Base-by-base conservation (phyloP, 495 filamentous ascomycete genomes). In the Pseudevernia furfuracea region DNA sequence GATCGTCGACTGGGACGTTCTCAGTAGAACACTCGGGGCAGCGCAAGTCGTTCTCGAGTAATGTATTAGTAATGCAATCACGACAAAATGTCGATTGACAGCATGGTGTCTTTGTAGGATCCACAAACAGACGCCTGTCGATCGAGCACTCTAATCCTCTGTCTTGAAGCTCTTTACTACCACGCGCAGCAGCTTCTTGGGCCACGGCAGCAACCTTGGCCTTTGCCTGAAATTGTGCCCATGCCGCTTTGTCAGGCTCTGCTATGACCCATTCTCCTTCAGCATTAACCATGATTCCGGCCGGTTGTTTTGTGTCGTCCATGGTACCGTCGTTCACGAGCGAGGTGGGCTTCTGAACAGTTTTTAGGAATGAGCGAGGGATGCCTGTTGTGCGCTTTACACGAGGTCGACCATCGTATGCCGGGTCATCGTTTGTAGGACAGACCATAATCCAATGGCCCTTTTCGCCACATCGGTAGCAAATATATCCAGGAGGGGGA, bases 361-460 rank as follows among this genome's bases (percentile, higher is more conserved):
- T 94, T 74, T 91, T 94, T 60, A 97, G 81, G 70, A 97, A 91
- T 6, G 92, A 96, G 66, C 88, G 84, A 28, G 94, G 94, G 66
- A 99, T 97, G 62, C 94, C 94, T 21, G 94, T 97, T 17, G 95
- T 96, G 58, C 94, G 85, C 79, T 96, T 96, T 58, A 97, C 87
- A 57, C 91, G 85, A 57, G 91, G 90, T 37, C 89, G 87, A 66
- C 90, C 89, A 75, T 97, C 93, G 71, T 89, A 97, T 52, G 90
- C 91, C 4, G 95, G 93, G 70, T 99, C 93, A 73, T 96, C 89
- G 73, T 99, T 99, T 21, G 94, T 99, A 23, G 94, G 94, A 67
- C 94, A 98, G 15, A 86, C 84, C 76, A 97, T 91, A 61, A 99
- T 99, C 92, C 93, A 97, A 74, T 99, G 94, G 30, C 95, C 94